phyloP scores from a whole-genome alignment of 2,329 filamentous ascomycete genomes.

The Zymoseptoria passerinii region DNA sequence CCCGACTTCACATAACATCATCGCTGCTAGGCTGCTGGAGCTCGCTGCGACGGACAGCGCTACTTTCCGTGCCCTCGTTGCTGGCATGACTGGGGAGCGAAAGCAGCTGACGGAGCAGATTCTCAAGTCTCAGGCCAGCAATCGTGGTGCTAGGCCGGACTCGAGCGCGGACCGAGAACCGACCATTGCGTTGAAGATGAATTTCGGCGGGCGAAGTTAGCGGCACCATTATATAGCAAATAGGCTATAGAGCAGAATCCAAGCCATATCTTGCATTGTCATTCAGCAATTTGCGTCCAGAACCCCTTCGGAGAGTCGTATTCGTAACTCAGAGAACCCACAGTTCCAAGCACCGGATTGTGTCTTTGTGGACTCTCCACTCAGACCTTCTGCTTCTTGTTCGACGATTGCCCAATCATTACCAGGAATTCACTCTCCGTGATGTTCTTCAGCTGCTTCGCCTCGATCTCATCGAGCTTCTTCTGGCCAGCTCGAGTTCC shows the following conservation, averaged over 20 bases:
- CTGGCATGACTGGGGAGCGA: constrained; percentile 60
- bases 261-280: background rate
- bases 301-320: background rate
- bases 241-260: background rate
- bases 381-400: background rate
- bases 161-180: constrained; percentile 49
- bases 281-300: background rate
- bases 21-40: constrained; percentile 67
- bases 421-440: constrained; percentile 12
- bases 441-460: constrained; percentile 8
- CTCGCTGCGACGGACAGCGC: constrained; percentile 66
- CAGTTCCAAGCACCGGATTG: too few relatives aligned
- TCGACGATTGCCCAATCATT: constrained; percentile 4
- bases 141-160: constrained; percentile 37
- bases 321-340: background rate
- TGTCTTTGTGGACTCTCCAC: too few relatives aligned
- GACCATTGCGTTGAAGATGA: constrained; percentile 88
- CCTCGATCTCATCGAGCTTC: constrained; percentile 17
- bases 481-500: constrained; percentile 12
- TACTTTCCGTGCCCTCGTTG: constrained; percentile 67
- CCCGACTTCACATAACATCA: constrained; percentile 54
- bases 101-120: constrained; percentile 65
- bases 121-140: constrained; percentile 39
- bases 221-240: background rate
- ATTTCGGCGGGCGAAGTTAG: constrained; percentile 48